Evolutionary conservation across 345 rosid species (phyloP).

Genomic region (Syzygium oleosum): DNA sequence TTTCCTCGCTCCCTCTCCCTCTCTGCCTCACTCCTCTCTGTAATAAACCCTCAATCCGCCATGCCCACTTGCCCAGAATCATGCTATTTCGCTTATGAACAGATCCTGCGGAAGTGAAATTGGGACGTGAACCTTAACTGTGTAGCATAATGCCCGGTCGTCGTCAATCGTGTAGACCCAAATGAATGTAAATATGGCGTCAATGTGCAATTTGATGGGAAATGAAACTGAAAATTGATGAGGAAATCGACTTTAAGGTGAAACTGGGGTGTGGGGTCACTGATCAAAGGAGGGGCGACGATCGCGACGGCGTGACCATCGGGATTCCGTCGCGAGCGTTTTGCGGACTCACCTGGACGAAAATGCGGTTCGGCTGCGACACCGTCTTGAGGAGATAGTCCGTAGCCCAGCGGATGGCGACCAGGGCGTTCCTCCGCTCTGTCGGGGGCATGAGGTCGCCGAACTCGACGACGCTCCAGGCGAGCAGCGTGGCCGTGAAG

Average conservation of each 20-base stretch:
- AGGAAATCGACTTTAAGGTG: not conserved
- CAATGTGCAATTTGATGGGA: not conserved
- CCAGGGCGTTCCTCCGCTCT: slow-evolving; percentile 53
- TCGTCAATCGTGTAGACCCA: not conserved
- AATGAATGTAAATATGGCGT: not conserved
- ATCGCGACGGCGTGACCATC: not conserved
- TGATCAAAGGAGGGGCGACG: not conserved
- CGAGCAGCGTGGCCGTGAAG: slow-evolving; percentile 58
- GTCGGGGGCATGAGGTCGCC: slow-evolving; percentile 51
- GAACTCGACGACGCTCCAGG: slow-evolving; percentile 76
- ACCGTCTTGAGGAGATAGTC: slow-evolving; percentile 75
- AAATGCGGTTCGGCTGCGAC: slow-evolving; percentile 86
- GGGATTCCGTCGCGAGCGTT: not conserved
- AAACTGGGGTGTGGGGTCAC: not conserved
- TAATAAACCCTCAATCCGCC: not conserved
- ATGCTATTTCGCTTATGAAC: not conserved
- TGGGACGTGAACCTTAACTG: not conserved
- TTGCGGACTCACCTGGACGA: slow-evolving; percentile 61
- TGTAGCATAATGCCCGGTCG: not conserved
- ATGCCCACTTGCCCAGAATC: not conserved
- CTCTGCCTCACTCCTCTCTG: not conserved
- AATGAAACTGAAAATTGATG: not conserved
- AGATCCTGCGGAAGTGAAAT: not conserved
- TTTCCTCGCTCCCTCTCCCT: not conserved
- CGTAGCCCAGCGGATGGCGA: slow-evolving; percentile 79